phyloP scores from a whole-genome alignment of 2,329 filamentous ascomycete species.

The Fusarium sp. region DNA sequence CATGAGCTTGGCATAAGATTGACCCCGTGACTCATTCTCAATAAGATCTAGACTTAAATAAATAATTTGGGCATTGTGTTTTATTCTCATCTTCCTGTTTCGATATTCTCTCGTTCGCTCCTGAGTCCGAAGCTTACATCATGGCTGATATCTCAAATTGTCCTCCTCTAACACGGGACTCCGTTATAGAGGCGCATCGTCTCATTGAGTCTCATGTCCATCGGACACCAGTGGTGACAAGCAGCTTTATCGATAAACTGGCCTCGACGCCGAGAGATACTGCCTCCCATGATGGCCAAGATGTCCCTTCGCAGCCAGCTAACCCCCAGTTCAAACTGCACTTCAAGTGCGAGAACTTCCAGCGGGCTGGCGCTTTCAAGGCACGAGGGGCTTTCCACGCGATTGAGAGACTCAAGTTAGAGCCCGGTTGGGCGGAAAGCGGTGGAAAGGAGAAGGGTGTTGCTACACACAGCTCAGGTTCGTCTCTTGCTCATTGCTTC shows the following conservation, averaged over 20 bases:
- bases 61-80: too few species aligned
- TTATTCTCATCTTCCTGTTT: rapidly evolving
- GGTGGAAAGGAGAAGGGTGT: neutral
- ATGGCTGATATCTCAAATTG: neutral
- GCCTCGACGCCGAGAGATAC: neutral
- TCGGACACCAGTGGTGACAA: neutral
- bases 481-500: rapidly evolving
- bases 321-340: neutral
- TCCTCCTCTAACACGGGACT: neutral
- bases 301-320: neutral
- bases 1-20: neutral
- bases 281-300: rapidly evolving
- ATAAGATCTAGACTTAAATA: rapidly evolving
- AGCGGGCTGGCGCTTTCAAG: neutral
- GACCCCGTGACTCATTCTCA: neutral
- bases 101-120: rapidly evolving
- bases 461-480: constrained; percentile 2
- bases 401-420: neutral
- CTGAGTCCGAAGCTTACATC: rapidly evolving
- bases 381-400: neutral
- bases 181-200: neutral
- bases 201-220: neutral
- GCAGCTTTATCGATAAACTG: neutral
- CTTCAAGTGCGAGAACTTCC: constrained; percentile 7
- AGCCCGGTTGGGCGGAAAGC: neutral